Percentiles rank a stretch among this genome's conserved stretches.
These are phyloP conservation scores for Prototheca wickerhamii DNA, from an alignment of 163 green algal species.

Conservation along the genomic window DNA sequence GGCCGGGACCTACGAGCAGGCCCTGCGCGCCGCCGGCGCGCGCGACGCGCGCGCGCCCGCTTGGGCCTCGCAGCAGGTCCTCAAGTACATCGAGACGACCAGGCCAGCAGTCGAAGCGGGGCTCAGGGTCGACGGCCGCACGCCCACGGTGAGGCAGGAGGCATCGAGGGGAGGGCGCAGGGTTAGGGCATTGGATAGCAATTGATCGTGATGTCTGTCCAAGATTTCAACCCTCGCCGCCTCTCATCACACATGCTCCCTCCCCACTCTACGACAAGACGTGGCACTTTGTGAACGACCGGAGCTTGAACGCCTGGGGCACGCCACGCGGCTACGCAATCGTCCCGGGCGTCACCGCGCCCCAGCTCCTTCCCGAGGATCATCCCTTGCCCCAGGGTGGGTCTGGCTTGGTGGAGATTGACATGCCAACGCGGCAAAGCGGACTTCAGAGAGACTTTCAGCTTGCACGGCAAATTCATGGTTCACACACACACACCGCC, in stretches of 20 bases:
- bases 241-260: slow-evolving; percentile 3
- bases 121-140: slow-evolving; percentile 6
- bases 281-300: slow-evolving; percentile 18
- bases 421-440: too few relatives aligned
- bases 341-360: slow-evolving; percentile 15
- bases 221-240: background rate
- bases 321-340: slow-evolving; percentile 26
- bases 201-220: background rate
- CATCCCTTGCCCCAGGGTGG: slow-evolving; percentile 26
- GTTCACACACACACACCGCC: background rate
- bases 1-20: slow-evolving; percentile 27
- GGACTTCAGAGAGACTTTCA: too few relatives aligned
- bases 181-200: background rate
- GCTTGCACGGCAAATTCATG: too few relatives aligned
- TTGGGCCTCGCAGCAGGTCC: background rate
- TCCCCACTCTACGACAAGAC: too few relatives aligned
- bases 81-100: slow-evolving; percentile 24
- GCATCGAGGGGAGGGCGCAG: background rate
- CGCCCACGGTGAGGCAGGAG: background rate
- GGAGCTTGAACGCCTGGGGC: slow-evolving; percentile 14
- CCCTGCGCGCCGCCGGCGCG: slow-evolving; percentile 1
- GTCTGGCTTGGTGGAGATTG: too few relatives aligned
- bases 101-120: slow-evolving; percentile 10
- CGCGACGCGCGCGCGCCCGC: background rate
- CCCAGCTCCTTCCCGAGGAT: slow-evolving; percentile 28